Base-by-base conservation (phyloP, 1,284 basidiomycete genomes). In the Ustilago vetiveriae region DNA sequence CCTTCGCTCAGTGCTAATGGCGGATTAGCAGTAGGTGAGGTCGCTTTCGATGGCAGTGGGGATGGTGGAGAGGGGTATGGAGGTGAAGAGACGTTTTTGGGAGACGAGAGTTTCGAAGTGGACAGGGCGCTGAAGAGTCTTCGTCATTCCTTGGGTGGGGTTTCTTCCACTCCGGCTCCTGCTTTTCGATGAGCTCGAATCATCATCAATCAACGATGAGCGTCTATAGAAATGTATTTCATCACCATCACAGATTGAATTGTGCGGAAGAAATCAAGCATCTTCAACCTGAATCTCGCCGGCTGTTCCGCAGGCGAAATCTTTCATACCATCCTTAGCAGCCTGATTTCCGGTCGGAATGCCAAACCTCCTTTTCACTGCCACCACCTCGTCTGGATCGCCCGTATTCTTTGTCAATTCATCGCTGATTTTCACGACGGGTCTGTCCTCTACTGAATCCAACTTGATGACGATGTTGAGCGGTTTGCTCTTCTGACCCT, bases 31-130 rank as follows among this genome's bases (percentile, higher is more conserved):
- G 27, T 47, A 13, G 21, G 16, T 5, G 55, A 58, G 35, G n/a
- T 57, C 13, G 50, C 46, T 42, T 46, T 58, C 0, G 84, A 87
- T 33, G 87, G 88, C 29, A 52, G 16, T 10, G 23, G 22, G 14
- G 43, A 11, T 13, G 36, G 50, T 0, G 50, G 40, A 0, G 55
- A 44, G 10, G 48, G 5, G n/a, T 27, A 57, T 0, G 49, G 42
- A 0, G 58, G 43, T 4, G 85, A 85, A 38, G 85, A 85, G 11
- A 81, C 82, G 3, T 55, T 62, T 26, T 44, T 72, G 38, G 69
- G 60, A 29, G 69, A 72, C 26, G 69, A 72, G 33, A 72, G 69
- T 30, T 60, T 64, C 17, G 51, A 72, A 27, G 66, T 72, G 19
- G 68, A 71, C 19, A 27, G 54, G 1, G 68, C 68, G 21, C 50